Conservation (phyloP, 495 filamentous ascomycete species). For the Penicillium robsamsonii region DNA sequence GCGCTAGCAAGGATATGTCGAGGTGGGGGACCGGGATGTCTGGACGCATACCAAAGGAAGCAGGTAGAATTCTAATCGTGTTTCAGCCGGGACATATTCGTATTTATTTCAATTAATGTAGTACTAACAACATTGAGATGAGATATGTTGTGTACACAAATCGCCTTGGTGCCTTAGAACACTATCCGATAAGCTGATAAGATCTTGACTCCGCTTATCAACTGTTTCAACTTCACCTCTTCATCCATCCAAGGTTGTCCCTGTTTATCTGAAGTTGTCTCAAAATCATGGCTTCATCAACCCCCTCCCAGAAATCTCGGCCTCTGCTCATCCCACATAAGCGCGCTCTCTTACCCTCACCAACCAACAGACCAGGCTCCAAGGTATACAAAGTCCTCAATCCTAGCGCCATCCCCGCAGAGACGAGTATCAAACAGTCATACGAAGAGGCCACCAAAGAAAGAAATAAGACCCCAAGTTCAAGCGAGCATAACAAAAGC, state of each 20-base stretch:
- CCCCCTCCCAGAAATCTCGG: constrained; percentile 3
- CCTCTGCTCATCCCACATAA: constrained; percentile 22
- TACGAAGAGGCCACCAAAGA: background rate
- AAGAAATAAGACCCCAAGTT: background rate
- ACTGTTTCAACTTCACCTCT: background rate
- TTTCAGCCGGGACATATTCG: background rate
- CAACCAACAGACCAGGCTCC: background rate
- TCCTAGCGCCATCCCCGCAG: constrained; percentile 24
- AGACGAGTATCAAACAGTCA: constrained; percentile 20
- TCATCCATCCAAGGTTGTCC: background rate
- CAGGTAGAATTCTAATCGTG: background rate
- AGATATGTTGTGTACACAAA: background rate
- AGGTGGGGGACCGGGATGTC: background rate
- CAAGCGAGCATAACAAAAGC: background rate
- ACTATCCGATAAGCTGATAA: background rate
- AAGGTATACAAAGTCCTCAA: constrained; percentile 20
- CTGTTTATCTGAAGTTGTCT: background rate
- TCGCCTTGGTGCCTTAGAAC: background rate
- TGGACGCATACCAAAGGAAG: background rate
- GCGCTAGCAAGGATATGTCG: background rate
- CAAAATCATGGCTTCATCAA: background rate
- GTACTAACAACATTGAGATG: background rate
- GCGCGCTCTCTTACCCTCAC: constrained; percentile 13
- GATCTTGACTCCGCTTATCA: background rate
- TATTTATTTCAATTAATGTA: background rate